A percentile compares a stretch with the other conserved stretches of the same genome.
Conservation (phyloP, 2,329 filamentous ascomycete species). For the Elsinoe arachidis region DNA sequence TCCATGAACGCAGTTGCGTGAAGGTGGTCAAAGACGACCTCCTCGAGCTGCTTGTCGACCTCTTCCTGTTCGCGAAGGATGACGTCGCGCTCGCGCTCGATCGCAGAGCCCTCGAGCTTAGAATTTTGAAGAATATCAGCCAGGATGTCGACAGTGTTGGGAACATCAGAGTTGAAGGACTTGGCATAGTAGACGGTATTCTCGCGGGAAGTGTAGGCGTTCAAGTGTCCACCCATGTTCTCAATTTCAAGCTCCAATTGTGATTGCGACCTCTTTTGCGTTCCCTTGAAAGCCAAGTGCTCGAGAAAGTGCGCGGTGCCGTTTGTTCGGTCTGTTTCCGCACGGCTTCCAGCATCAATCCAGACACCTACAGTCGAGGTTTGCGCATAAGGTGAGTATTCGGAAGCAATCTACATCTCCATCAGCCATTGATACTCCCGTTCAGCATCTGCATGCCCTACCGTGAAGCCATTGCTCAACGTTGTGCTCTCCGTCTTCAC, state of each 20-base stretch:
- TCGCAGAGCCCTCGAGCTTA: conserved; percentile 85
- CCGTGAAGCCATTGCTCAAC: conserved; percentile 93
- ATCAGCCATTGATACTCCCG: conserved; percentile 16
- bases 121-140: conserved; percentile 99
- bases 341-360: conserved; percentile 97
- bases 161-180: conserved; percentile 95
- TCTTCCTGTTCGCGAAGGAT: conserved; percentile 98
- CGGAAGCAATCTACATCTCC: conserved; percentile 72
- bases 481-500: conserved; percentile 93
- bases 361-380: conserved; percentile 97
- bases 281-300: conserved; percentile 99
- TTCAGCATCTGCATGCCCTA: conserved; percentile 41
- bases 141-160: conserved; percentile 93
- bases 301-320: conserved; percentile 99
- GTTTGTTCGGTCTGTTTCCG: conserved; percentile 97
- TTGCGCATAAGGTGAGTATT: conserved; percentile 96
- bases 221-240: conserved; percentile 99
- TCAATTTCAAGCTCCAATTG: conserved; percentile 99
- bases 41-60: conserved; percentile 99
- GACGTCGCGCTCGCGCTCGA: conserved; percentile 96
- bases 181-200: conserved; percentile 99
- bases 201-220: conserved; percentile 99
- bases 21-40: conserved; percentile 98
- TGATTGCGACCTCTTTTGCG: conserved; percentile 85
- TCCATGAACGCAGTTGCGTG: conserved; percentile 96